Evolutionary conservation across 345 rosid genomes (phyloP).

Genomic region (sweet orange (Citrus sinensis)): DVS_A1.0 CM039164.1:25461001-25461500

Average conservation of each 20-base stretch:
- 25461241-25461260: constrained; percentile 24
- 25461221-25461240: constrained; percentile 9
- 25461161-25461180: not conserved
- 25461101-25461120: constrained; percentile 23
- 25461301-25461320: not conserved
- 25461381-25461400: not conserved
- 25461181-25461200: not conserved
- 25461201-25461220: not conserved
- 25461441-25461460: constrained; percentile 13
- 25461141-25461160: constrained; percentile 39
- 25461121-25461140: constrained; percentile 40
- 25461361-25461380: constrained; percentile 14
- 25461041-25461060: constrained; percentile 9
- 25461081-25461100: not conserved
- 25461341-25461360: constrained; percentile 2
- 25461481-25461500: not conserved
- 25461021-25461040: constrained; percentile 1
- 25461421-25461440: not conserved
- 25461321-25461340: not conserved
- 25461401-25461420: not conserved
- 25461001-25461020: not conserved
- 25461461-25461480: not conserved
- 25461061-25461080: constrained; percentile 9
- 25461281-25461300: not conserved
- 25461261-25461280: constrained; percentile 12